phyloP scores from a whole-genome alignment of 1,139 yeast genomes.

The Geotrichum armillariae region DNA sequence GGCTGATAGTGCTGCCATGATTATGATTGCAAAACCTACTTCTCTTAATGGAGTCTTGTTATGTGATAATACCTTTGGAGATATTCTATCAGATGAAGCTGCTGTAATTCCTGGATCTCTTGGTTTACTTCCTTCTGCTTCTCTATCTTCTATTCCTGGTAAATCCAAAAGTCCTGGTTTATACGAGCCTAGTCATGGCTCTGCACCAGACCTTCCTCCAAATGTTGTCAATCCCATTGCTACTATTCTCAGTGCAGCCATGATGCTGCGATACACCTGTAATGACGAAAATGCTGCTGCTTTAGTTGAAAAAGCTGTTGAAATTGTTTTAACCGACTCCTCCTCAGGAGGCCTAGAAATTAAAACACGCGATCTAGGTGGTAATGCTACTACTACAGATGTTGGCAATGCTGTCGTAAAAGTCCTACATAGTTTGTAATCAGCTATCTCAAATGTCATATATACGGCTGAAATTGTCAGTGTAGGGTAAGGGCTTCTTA shows the following conservation, averaged over 20 bases:
- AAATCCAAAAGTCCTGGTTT: conserved; percentile 75
- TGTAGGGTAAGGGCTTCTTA: background rate
- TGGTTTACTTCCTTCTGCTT: conserved; percentile 82
- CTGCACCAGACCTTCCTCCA: conserved; percentile 82
- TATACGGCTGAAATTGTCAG: too few relatives aligned
- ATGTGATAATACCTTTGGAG: conserved; percentile 87
- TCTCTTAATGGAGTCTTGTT: conserved; percentile 76
- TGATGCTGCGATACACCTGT: conserved; percentile 81
- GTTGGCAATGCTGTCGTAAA: conserved; percentile 93
- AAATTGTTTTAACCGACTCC: conserved; percentile 58
- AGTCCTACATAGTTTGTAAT: too few relatives aligned
- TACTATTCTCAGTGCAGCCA: conserved; percentile 78
- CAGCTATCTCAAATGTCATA: too few relatives aligned
- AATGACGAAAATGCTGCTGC: conserved; percentile 68
- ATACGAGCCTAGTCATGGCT: conserved; percentile 93
- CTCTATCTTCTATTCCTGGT: conserved; percentile 73
- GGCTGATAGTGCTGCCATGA: conserved; percentile 90
- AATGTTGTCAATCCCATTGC: conserved; percentile 87
- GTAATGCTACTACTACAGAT: conserved; percentile 65
- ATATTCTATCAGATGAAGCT: conserved; percentile 85
- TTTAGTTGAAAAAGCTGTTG: conserved; percentile 73
- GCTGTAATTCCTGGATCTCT: conserved; percentile 86
- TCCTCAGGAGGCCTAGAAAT: conserved; percentile 48
- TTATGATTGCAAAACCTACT: conserved; percentile 74
- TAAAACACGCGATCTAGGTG: conserved; percentile 79